Evolutionary conservation across 2,329 filamentous ascomycete species (phyloP).

Genomic region (Fusarium torreyae): DNA sequence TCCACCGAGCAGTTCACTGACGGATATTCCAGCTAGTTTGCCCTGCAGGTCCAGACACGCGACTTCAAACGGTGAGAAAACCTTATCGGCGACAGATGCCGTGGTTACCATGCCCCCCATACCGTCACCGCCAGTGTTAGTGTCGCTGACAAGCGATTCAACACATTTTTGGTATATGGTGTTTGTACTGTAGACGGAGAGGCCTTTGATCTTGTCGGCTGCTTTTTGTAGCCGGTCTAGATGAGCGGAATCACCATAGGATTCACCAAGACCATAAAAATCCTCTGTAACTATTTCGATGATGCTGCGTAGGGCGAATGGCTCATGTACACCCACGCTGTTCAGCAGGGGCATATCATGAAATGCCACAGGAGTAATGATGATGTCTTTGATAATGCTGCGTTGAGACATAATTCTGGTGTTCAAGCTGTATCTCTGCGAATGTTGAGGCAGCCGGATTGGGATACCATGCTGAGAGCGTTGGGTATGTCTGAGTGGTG

Average conservation of each 20-base stretch:
- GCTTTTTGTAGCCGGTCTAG: constrained; percentile 53
- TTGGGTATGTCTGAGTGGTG: constrained; percentile 32
- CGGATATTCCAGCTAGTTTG: constrained; percentile 57
- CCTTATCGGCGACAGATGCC: constrained; percentile 58
- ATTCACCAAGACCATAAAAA: constrained; percentile 58
- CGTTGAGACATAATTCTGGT: constrained; percentile 47
- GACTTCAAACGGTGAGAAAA: constrained; percentile 61
- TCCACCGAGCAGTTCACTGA: constrained; percentile 58
- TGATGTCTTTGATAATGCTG: constrained; percentile 55
- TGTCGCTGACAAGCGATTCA: constrained; percentile 76
- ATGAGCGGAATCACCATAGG: constrained; percentile 59
- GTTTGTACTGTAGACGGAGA: constrained; percentile 75
- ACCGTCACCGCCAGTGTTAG: constrained; percentile 67
- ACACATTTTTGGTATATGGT: constrained; percentile 88
- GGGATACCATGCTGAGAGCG: neutral
- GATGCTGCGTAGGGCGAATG: constrained; percentile 60
- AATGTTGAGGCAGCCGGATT: constrained; percentile 1
- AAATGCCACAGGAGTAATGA: constrained; percentile 61
- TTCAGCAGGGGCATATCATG: constrained; percentile 62
- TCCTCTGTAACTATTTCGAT: constrained; percentile 57
- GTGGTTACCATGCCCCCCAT: constrained; percentile 66
- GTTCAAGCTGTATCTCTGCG: neutral
- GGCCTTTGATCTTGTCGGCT: constrained; percentile 51
- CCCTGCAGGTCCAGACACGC: constrained; percentile 60
- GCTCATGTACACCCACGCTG: constrained; percentile 61